Conservation (phyloP, 257 asterid species). For the Solanum pimpinellifolium region DNA sequence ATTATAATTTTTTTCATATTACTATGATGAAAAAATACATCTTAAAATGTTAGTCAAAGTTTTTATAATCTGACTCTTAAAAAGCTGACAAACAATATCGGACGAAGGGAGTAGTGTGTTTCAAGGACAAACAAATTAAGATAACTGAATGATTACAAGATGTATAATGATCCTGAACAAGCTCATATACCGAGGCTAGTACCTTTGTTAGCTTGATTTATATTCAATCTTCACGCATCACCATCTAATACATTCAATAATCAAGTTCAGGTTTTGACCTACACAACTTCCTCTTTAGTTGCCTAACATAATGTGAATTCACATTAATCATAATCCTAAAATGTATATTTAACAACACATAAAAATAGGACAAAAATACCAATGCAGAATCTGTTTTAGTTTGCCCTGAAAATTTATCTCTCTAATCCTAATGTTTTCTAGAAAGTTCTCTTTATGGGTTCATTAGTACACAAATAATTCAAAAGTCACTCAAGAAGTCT, state of each 20-base stretch:
- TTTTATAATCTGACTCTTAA: no score
- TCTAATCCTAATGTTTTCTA: neutral
- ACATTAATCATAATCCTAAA: neutral
- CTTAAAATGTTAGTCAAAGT: no score
- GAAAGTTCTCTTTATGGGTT: neutral
- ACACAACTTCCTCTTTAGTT: neutral
- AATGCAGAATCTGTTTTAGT: neutral
- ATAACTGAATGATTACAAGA: no score
- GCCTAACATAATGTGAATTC: neutral
- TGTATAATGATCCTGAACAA: neutral
- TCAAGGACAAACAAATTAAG: no score
- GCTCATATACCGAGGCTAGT: no score
- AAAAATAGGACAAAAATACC: neutral
- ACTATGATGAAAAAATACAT: no score
- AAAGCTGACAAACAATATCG: no score
- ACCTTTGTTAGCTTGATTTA: no score
- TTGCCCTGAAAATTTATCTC: neutral
- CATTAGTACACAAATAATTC: neutral
- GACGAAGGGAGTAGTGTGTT: no score
- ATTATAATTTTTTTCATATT: no score
- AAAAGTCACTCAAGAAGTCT: neutral
- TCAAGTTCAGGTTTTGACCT: no score
- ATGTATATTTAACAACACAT: fast-evolving
- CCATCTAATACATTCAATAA: neutral
- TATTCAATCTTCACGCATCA: no score